A percentile compares a stretch with the other conserved stretches of the same genome.
Conservation (phyloP, 495 filamentous ascomycete genomes). For the Staphylotrichum longicolle region DNA sequence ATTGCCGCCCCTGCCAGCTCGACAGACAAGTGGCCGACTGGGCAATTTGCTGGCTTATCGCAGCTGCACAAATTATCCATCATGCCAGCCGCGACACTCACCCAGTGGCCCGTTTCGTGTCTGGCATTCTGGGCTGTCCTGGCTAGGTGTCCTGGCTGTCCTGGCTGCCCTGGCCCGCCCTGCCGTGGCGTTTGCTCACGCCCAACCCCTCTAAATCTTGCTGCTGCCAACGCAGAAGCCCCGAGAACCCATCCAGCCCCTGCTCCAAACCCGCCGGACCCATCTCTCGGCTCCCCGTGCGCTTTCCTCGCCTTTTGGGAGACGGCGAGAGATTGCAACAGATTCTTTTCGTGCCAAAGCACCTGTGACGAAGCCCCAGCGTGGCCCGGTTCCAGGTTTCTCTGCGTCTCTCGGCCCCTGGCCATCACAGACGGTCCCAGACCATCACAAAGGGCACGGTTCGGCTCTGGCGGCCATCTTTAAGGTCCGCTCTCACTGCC, state of each 20-base stretch:
- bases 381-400: no score
- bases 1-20: constrained; percentile 6
- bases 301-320: background rate
- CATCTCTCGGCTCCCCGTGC: constrained; percentile 6
- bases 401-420: no score
- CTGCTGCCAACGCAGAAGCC: constrained; percentile 24
- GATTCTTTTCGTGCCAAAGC: background rate
- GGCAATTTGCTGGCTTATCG: constrained; percentile 14
- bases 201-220: constrained; percentile 29
- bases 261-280: constrained; percentile 7
- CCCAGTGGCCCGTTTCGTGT: no score
- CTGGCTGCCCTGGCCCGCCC: background rate
- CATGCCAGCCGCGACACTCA: no score
- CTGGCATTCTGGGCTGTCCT: background rate
- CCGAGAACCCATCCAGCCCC: constrained; percentile 12
- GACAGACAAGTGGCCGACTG: constrained; percentile 3
- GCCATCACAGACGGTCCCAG: no score
- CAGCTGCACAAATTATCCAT: no score
- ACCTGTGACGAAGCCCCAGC: constrained; percentile 1
- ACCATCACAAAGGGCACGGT: constrained; percentile 2
- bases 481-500: background rate
- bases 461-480: background rate
- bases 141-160: no score
- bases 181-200: constrained; percentile 10
- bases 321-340: background rate